Percentiles rank a stretch among this genome's conserved stretches.
phyloP scores from a whole-genome alignment of 2,329 filamentous ascomycete genomes.

The Paramyrothecium roridum region DNA sequence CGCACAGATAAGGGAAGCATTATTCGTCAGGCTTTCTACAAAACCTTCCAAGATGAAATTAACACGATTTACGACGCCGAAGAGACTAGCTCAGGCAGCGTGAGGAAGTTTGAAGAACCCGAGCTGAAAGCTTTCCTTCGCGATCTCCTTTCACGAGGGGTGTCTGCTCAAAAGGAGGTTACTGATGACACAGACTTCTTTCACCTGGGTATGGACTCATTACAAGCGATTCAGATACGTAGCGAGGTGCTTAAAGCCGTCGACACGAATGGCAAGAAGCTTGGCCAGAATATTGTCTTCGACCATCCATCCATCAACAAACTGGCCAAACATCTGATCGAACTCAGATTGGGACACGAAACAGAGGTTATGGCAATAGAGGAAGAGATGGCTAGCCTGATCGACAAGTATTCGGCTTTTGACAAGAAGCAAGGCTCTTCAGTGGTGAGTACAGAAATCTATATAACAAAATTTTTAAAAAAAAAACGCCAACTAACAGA shows the following conservation, averaged over 20 bases:
- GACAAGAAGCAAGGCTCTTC: conserved; percentile 11
- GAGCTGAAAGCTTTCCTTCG: conserved; percentile 30
- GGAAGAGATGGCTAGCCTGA: conserved; percentile 21
- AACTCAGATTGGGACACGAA: conserved; percentile 33
- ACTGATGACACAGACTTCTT: conserved; percentile 54
- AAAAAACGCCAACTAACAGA: neutral
- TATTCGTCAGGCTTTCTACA: conserved; percentile 46
- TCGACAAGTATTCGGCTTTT: conserved; percentile 15
- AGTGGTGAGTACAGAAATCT: conserved; percentile 6
- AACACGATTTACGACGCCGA: conserved; percentile 31
- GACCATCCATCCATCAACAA: conserved; percentile 48
- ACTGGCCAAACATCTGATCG: conserved; percentile 41
- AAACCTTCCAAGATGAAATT: conserved; percentile 38
- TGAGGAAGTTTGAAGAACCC: conserved; percentile 7
- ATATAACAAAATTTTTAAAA: no score
- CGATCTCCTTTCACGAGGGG: conserved; percentile 19
- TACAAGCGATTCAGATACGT: conserved; percentile 55
- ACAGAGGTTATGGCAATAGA: conserved; percentile 19
- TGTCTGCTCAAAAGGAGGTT: conserved; percentile 18
- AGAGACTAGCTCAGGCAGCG: conserved; percentile 13
- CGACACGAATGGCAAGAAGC: conserved; percentile 38
- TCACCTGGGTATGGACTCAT: conserved; percentile 51
- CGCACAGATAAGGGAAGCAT: conserved; percentile 51
- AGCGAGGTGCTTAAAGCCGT: conserved; percentile 47
- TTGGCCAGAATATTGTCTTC: conserved; percentile 56